phyloP scores from a whole-genome alignment of 75 land plant genomes.

The Pseudotsuga menziesii region DNA sequence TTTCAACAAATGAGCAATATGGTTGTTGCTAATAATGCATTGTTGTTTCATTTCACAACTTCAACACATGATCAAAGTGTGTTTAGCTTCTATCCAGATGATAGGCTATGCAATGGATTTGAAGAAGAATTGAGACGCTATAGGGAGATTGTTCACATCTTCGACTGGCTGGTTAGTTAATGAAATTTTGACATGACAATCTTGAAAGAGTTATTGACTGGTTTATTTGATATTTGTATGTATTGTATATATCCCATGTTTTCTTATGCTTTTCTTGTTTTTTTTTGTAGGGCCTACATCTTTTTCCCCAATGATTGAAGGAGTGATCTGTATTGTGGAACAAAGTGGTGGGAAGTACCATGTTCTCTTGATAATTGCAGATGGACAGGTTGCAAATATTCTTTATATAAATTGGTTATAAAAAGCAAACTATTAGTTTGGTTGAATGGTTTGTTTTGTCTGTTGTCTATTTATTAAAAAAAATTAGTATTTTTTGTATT shows the following conservation, averaged over 20 bases:
- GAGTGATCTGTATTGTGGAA: constrained; percentile 68
- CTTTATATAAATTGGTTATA: not conserved
- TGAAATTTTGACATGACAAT: not conserved
- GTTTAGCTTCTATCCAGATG: constrained; percentile 65
- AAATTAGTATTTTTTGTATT: no score
- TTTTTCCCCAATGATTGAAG: constrained; percentile 73
- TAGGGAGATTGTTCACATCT: no score
- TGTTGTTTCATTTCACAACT: constrained; percentile 17
- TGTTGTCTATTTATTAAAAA: not conserved
- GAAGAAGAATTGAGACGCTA: constrained; percentile 54
- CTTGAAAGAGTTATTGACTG: not conserved
- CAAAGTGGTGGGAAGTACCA: constrained; percentile 82
- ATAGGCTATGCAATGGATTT: constrained; percentile 60
- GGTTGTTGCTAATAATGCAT: not conserved
- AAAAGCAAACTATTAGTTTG: not conserved
- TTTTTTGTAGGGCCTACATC: constrained; percentile 69
- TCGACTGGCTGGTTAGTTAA: not conserved
- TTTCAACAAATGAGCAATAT: not conserved
- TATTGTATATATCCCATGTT: not conserved
- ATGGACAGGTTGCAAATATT: constrained; percentile 53
- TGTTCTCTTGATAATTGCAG: constrained; percentile 80
- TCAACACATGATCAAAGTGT: constrained; percentile 80
- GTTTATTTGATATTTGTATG: not conserved
- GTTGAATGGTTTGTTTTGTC: not conserved
- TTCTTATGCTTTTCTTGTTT: not conserved